Percentiles rank a stretch among this genome's conserved stretches.
Conservation (phyloP, 257 asterid genomes). For the Handroanthus guayacan region DNA sequence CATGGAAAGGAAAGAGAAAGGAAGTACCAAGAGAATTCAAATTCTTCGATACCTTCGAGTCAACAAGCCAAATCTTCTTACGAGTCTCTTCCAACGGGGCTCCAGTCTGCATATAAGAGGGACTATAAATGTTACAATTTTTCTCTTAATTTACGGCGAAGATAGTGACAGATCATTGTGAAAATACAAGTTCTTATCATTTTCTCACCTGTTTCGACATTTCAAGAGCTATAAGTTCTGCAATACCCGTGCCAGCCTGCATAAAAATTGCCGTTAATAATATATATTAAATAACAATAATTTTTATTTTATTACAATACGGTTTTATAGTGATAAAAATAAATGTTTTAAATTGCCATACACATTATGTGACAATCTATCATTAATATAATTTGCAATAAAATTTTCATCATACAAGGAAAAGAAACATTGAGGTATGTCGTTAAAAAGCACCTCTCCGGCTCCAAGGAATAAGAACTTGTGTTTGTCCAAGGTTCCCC, state of each 20-base stretch:
- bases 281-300: too few species aligned
- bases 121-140: slow-evolving; percentile 2
- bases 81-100: slow-evolving; percentile 85
- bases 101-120: slow-evolving; percentile 64
- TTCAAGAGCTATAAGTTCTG: slow-evolving; percentile 93
- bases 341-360: too few species aligned
- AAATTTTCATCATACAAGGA: not conserved
- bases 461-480: slow-evolving; percentile 84
- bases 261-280: not conserved
- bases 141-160: not conserved
- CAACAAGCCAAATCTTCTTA: slow-evolving; percentile 85
- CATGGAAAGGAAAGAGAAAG: not conserved
- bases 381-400: too few species aligned
- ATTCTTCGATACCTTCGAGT: slow-evolving; percentile 52
- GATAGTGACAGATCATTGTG: slow-evolving; percentile 18
- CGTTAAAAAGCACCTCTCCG: slow-evolving; percentile 65
- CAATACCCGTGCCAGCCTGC: slow-evolving; percentile 98
- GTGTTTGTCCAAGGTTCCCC: slow-evolving; percentile 78
- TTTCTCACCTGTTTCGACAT: slow-evolving; percentile 81
- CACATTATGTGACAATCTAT: too few species aligned
- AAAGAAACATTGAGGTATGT: not conserved
- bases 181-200: slow-evolving; percentile 15
- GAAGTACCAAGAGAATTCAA: slow-evolving; percentile 10
- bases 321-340: too few species aligned
- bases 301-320: too few species aligned